phyloP scores from a whole-genome alignment of 805 yeast genomes.

The Brettanomyces anomalus region DNA sequence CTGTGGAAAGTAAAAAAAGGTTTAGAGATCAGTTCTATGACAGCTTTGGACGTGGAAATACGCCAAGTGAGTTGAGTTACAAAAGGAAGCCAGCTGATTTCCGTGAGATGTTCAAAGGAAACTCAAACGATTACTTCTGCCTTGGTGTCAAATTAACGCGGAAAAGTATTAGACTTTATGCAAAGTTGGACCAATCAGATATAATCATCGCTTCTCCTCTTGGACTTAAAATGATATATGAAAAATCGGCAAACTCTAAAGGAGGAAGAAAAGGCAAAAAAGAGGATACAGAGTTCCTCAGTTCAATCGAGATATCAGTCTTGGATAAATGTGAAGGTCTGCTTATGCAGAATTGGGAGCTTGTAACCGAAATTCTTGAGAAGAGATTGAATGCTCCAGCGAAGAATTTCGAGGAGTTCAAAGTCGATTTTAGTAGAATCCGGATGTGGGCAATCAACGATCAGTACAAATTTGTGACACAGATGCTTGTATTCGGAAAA shows the following conservation, averaged over 20 bases:
- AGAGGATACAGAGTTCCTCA: slow-evolving; percentile 67
- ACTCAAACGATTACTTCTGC: slow-evolving; percentile 85
- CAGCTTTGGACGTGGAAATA: slow-evolving; percentile 23
- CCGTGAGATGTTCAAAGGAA: slow-evolving; percentile 71
- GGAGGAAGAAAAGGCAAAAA: slow-evolving; percentile 15
- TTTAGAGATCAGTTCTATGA: slow-evolving; percentile 63
- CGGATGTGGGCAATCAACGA: slow-evolving; percentile 91
- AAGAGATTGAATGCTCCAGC: slow-evolving; percentile 73
- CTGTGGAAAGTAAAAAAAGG: slow-evolving; percentile 72
- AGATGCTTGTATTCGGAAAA: slow-evolving; percentile 68
- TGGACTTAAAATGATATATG: slow-evolving; percentile 74
- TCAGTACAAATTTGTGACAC: slow-evolving; percentile 63
- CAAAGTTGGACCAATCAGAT: slow-evolving; percentile 80
- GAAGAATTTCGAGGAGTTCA: slow-evolving; percentile 45
- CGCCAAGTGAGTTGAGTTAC: slow-evolving; percentile 20
- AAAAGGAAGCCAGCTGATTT: slow-evolving; percentile 76
- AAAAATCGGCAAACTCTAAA: slow-evolving; percentile 21
- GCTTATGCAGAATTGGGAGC: slow-evolving; percentile 91
- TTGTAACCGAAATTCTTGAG: slow-evolving; percentile 55
- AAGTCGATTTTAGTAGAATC: slow-evolving; percentile 84
- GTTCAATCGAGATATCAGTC: slow-evolving; percentile 77
- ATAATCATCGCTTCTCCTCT: slow-evolving; percentile 86
- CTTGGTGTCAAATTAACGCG: slow-evolving; percentile 87
- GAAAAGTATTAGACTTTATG: slow-evolving; percentile 74
- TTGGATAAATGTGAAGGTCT: slow-evolving; percentile 80